Evolutionary conservation across 331 rosid genomes (phyloP).

Genomic region (Erythrophleum ivorense): DNA sequence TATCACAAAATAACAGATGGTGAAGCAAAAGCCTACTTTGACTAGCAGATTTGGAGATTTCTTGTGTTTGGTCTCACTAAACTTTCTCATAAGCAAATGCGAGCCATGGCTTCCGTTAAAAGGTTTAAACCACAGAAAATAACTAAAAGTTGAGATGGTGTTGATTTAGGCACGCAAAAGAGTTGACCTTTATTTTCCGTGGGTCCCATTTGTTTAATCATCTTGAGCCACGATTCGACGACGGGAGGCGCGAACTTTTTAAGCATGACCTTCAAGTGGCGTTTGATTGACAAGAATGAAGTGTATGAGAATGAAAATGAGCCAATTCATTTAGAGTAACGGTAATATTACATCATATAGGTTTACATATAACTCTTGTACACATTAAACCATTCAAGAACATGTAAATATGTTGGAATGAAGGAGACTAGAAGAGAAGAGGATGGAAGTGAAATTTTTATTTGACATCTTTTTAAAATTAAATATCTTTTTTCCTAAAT

Average conservation of each 20-base stretch:
- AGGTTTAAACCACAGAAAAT: neutral
- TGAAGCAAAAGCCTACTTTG: too few relatives aligned
- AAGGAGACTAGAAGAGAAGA: neutral
- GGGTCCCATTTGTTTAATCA: neutral
- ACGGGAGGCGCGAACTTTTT: neutral
- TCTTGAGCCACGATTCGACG: neutral
- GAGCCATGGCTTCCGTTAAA: neutral
- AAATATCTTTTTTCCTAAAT: neutral
- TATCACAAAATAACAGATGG: neutral
- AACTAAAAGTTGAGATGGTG: neutral
- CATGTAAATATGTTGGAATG: neutral
- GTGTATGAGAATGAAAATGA: neutral
- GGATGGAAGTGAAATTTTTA: neutral
- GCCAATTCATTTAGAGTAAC: too few relatives aligned
- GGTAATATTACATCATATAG: too few relatives aligned
- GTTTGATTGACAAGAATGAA: neutral
- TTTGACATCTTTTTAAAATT: neutral
- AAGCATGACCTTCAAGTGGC: neutral
- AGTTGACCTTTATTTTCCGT: neutral
- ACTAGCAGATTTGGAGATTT: neutral
- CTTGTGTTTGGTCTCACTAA: neutral
- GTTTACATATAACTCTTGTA: too few relatives aligned
- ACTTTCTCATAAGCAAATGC: neutral
- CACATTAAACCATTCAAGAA: neutral
- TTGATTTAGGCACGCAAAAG: neutral